Evolutionary conservation across 106 monocot species (phyloP).

Genomic region (Dioscorea zingiberensis): DNA sequence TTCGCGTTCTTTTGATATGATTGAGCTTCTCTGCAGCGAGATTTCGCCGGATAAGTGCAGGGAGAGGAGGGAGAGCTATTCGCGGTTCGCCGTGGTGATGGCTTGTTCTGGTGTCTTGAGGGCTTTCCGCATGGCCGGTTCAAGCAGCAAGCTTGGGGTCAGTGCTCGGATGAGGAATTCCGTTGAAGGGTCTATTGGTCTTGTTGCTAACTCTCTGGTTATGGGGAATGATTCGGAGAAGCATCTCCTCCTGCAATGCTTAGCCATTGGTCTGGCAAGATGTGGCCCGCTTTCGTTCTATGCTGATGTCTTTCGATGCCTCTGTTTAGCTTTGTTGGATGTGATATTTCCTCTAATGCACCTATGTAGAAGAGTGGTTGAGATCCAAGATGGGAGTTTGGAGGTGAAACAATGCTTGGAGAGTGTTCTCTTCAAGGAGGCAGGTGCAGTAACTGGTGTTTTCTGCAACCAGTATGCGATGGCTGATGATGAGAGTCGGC

Average conservation of each 20-base stretch:
- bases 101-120: slow-evolving; percentile 59
- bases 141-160: slow-evolving; percentile 23
- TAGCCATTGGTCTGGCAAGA: slow-evolving; percentile 60
- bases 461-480: slow-evolving; percentile 71
- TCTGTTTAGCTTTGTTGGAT: slow-evolving; percentile 45
- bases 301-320: slow-evolving; percentile 37
- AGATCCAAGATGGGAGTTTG: slow-evolving; percentile 9
- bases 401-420: slow-evolving; percentile 34
- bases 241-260: slow-evolving; percentile 50
- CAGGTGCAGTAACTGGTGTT: slow-evolving; percentile 68
- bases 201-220: slow-evolving; percentile 35
- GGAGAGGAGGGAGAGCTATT: not conserved
- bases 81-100: slow-evolving; percentile 53
- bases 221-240: slow-evolving; percentile 17
- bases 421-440: slow-evolving; percentile 79
- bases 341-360: slow-evolving; percentile 48
- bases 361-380: slow-evolving; percentile 27
- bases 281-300: slow-evolving; percentile 42
- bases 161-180: slow-evolving; percentile 24
- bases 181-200: slow-evolving; percentile 43
- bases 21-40: slow-evolving; percentile 31
- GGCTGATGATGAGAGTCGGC: slow-evolving; percentile 37
- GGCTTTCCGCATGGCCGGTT: slow-evolving; percentile 42
- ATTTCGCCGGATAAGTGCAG: slow-evolving; percentile 26
- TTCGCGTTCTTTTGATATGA: slow-evolving; percentile 17